phyloP scores from a whole-genome alignment of 371 early-diverging fungal genomes.

The Actinomortierella ambigua region DNA sequence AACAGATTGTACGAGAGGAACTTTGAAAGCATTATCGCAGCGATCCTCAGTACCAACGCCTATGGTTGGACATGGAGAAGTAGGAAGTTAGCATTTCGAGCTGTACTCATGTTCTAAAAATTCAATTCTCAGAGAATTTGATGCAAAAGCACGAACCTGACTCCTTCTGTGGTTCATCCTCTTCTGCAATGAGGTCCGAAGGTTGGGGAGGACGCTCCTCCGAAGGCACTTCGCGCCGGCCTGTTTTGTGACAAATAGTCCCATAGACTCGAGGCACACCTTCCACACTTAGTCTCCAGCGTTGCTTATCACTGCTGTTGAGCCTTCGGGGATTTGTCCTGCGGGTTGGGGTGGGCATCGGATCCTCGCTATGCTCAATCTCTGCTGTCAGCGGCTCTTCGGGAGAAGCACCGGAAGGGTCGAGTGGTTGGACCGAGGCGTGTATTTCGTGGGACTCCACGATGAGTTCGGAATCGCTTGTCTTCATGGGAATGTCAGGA shows the following conservation, averaged over 20 bases:
- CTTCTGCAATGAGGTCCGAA: background rate
- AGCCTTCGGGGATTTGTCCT: too few species aligned
- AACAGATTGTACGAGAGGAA: slow-evolving; percentile 15
- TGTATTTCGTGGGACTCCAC: too few species aligned
- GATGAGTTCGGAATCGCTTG: too few species aligned
- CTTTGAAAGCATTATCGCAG: slow-evolving; percentile 11
- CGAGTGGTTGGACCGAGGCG: too few species aligned
- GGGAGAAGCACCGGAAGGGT: too few species aligned
- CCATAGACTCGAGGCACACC: slow-evolving; percentile 12
- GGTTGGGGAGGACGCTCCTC: background rate
- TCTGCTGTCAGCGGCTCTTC: too few species aligned
- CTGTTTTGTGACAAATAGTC: slow-evolving; percentile 5
- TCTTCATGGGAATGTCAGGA: too few species aligned
- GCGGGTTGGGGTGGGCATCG: too few species aligned
- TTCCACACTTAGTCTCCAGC: slow-evolving; percentile 15
- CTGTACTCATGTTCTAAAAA: background rate
- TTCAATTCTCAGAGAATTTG: background rate
- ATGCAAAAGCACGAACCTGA: background rate
- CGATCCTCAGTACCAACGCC: background rate
- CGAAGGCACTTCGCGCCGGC: slow-evolving; percentile 7
- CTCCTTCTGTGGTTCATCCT: background rate
- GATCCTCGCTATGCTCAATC: too few species aligned
- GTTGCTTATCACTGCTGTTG: background rate
- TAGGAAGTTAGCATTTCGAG: background rate
- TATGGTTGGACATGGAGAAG: too few species aligned